Evolutionary conservation across 1,284 basidiomycete species (phyloP), one percentile per base, ranked within the genome.

Genomic region (Thecaphora thlaspeos): DNA sequence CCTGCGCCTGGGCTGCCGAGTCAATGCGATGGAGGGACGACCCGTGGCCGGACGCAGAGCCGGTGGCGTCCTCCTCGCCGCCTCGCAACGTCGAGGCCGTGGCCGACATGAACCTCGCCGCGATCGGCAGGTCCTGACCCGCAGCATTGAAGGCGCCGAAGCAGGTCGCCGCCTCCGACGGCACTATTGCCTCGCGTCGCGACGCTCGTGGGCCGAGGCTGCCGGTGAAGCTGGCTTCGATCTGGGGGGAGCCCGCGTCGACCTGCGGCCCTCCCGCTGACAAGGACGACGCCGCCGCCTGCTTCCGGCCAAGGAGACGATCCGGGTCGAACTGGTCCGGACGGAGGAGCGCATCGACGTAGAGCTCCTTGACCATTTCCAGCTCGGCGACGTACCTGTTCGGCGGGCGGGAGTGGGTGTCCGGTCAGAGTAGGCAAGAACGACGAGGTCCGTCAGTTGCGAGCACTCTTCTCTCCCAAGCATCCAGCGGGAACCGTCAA

Each of bases 361-460:
- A 97, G 0, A 89, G 89, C 60, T 93, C 90, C 79, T 90, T 92
- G 82, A 95, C 87, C 79, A 88, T 90, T 70, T 87, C 80, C 9
- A 96, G 83, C 71, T 96, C 92, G 62, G 83, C 83, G 24, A 96
- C 91, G 77, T 96, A 96, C 84, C 92, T 93, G 76, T n/a, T 26
- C 37, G 41, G 44, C 34, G 46, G 32, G 32, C n/a, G n/a, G n/a
- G n/a, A n/a, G n/a, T n/a, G n/a, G n/a, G n/a, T n/a, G n/a, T n/a
- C n/a, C n/a, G n/a, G n/a, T n/a, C n/a, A n/a, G n/a, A n/a, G n/a
- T n/a, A n/a, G n/a, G n/a, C n/a, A n/a, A n/a, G n/a, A n/a, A 30
- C 8, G 28, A 30, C 28, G 28, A 30, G 28, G 28, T 8, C 28
- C 8, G 14, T 7, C 28, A 30, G 28, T 8, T 30, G 28, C 28